Evolutionary conservation across 148 eudicot species (phyloP), one percentile per base, ranked within the genome.

Genomic region (Fagopyrum homotropicum): DNA sequence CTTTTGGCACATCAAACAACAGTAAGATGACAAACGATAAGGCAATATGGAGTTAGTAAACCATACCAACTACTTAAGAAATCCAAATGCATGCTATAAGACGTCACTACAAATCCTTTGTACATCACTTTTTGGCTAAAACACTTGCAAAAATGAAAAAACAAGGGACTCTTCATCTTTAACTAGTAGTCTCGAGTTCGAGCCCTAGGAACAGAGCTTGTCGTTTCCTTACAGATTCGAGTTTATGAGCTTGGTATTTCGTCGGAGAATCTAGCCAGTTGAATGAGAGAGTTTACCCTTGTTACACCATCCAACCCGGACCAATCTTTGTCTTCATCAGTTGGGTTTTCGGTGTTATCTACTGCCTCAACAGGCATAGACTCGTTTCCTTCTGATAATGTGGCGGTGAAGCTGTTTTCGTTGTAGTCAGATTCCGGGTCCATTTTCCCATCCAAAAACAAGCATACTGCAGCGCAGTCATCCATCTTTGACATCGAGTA

Each of bases 401-500:
- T 77, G 4, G 91, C 92, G 0, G 97, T 91, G 77, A 68, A 76
- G 60, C 90, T 94, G 76, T 94, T 86, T 82, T 90, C 97, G 0
- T 88, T 91, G 35, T 83, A 79, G 54, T 90, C 92, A 3, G 96
- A 89, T 68, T 90, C 98, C 0, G 84, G 29, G 30, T 90, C 97
- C 89, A 90, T 85, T 75, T 90, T 95, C 29, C 93, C 96, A 46
- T 95, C 97, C 70, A 95, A 77, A 75, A 87, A 95, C 48, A 92
- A 81, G 80, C 98, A 95, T 7, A 95, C 92, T 2, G 89, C 98
- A 6, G 98, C 97, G 77, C 97, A 95, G 72, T 95, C 98, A 45
- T 95, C 96, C 93, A 92, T 90, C 82, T 89, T 95, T 47, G 98
- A 92, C 15, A 96, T 92, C 0, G 97, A 96, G 40, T 95, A 95